Conservation (phyloP, 345 rosid genomes). For the Chamaenerion angustifolium region DNA sequence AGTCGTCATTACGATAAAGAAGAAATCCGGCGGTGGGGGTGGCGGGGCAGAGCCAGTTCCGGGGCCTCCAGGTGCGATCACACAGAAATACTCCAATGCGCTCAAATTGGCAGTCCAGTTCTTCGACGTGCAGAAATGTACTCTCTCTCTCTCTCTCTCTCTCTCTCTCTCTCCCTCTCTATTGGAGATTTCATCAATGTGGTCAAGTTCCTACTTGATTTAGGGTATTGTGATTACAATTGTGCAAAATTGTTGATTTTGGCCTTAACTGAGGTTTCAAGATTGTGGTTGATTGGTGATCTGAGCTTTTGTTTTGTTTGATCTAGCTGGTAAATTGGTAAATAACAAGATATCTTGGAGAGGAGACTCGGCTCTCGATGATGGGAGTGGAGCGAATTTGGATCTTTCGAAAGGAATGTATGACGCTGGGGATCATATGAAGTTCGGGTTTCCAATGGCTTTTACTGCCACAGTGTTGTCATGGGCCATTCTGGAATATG, state of each 20-base stretch:
- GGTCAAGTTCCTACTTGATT: neutral
- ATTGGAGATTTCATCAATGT: too few species aligned
- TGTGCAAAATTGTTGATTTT: too few species aligned
- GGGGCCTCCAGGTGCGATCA: constrained; percentile 76
- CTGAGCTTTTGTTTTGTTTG: constrained; percentile 4
- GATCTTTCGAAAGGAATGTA: constrained; percentile 85
- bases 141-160: neutral
- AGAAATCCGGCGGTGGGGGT: constrained; percentile 21
- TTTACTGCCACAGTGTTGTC: constrained; percentile 78
- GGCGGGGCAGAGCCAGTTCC: constrained; percentile 47
- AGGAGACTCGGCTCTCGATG: constrained; percentile 74
- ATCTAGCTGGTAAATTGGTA: constrained; percentile 64
- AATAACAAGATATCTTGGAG: constrained; percentile 70
- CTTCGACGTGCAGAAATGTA: constrained; percentile 91
- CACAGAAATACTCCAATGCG: constrained; percentile 65
- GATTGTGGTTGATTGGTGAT: neutral
- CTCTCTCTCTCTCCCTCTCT: neutral
- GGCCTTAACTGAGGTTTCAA: too few species aligned
- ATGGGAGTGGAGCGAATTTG: constrained; percentile 48
- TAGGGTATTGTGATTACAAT: neutral
- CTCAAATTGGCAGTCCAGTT: constrained; percentile 71
- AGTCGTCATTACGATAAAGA: constrained; percentile 39
- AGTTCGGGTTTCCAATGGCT: constrained; percentile 94
- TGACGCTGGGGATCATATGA: constrained; percentile 93
- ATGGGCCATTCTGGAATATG: constrained; percentile 95